phyloP scores from a whole-genome alignment of 768 basidiomycete genomes.

The Boletus sensibilis region DNA sequence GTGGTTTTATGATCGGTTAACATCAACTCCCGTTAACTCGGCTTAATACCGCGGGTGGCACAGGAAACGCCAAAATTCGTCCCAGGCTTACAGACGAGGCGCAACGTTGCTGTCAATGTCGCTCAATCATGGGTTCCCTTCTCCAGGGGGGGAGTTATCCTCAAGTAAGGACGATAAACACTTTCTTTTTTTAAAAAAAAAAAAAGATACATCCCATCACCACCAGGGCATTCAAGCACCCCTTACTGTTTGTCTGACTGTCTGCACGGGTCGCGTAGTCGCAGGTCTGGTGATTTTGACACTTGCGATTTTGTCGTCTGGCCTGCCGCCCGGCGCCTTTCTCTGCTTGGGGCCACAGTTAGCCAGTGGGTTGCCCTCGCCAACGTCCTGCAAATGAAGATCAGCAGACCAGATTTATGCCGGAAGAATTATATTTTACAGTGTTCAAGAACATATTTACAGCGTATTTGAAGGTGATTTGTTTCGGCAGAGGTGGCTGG shows the following conservation, averaged over 20 bases:
- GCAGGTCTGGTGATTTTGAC: conserved; percentile 3
- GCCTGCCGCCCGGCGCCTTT: conserved; percentile 8
- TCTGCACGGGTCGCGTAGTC: conserved; percentile 3
- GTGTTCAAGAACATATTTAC: conserved; percentile 1
- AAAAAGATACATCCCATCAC: background rate
- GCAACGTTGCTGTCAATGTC: background rate
- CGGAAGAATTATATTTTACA: background rate
- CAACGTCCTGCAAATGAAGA: background rate
- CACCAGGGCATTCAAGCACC: background rate
- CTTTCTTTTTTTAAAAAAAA: background rate
- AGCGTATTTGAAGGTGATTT: background rate
- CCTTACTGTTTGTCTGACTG: background rate
- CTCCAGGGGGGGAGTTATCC: background rate
- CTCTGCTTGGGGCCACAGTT: background rate
- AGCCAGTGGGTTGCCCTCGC: background rate
- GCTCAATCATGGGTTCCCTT: background rate
- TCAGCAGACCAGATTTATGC: background rate
- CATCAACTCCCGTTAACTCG: background rate
- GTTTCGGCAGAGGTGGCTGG: background rate
- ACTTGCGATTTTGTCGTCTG: background rate
- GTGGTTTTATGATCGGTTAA: background rate
- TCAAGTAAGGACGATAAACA: background rate
- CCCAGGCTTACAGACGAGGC: background rate
- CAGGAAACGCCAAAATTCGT: background rate
- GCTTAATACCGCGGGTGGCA: background rate